Base-by-base conservation (phyloP, 352 stramenopile species). In the Pythium phragmitis region DNA sequence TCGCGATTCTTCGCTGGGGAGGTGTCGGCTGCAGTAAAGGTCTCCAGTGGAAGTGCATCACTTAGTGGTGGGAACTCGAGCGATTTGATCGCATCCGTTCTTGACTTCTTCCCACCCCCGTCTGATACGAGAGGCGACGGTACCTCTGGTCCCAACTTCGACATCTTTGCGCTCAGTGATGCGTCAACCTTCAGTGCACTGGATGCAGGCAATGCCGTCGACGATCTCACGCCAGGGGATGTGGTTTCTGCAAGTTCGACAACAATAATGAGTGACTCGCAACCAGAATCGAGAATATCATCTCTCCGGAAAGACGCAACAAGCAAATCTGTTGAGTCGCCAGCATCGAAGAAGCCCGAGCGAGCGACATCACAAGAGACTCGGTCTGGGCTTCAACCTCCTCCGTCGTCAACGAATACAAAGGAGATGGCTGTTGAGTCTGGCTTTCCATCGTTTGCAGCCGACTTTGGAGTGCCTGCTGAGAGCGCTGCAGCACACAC, bases 201-300 rank as follows among this genome's bases (percentile, higher is more conserved):
- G 42, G 68, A 75, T 57, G 63, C 63, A 47, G 63, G 68, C 2
- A 75, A 75, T 23, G 63, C 69, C n/a, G 60, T 72, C 23, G 68
- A 75, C 49, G 51, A 68, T n/a, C 68, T 65, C 34, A 8, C 69
- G 9, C 34, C 61, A 34, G 67, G 70, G 7, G 11, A 46, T 21
- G 30, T 23, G 3, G 3, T n/a, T 6, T 6, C 51, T 4, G 2
- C 34, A 19, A 41, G 43, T 50, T n/a, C 1, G 26, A 34, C 46
- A 1, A 56, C 48, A 12, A 16, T 30, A 30, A 17, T 30, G 23
- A 23, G 12, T 7, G 12, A 19, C 23, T 36, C 47, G 6, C 51
- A 50, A 51, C 16, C 48, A 19, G 50, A 43, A 2, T 43, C 54
- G 7, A 63, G 57, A 56, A 52, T 57, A 8, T 47, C 53, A 0